These are phyloP conservation scores for Talaromyces sp. DNA, from an alignment of 2,329 filamentous ascomycete genomes.

Conservation along the genomic window DNA sequence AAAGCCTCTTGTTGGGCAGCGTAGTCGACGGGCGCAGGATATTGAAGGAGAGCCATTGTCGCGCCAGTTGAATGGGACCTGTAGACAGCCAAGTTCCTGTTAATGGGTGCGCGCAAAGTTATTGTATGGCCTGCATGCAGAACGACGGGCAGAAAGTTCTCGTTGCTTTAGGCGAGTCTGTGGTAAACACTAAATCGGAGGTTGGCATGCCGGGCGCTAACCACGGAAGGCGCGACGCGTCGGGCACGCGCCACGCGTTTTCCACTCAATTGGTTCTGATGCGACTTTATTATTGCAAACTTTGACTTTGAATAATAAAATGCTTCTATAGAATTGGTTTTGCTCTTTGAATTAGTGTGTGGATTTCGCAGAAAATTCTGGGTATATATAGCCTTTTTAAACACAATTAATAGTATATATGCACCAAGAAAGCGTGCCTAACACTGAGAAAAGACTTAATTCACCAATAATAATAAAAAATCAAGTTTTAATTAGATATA, in stretches of 20 bases:
- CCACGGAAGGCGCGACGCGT: constrained; percentile 19
- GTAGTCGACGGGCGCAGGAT: constrained; percentile 78
- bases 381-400: not conserved
- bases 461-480: not conserved
- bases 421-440: not conserved
- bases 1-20: constrained; percentile 74
- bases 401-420: not conserved
- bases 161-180: not conserved
- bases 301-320: not conserved
- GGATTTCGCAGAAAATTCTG: not conserved
- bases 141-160: constrained; percentile 4
- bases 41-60: constrained; percentile 80
- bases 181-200: constrained; percentile 10
- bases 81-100: not conserved
- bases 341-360: not conserved
- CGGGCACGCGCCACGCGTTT: constrained; percentile 22
- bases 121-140: constrained; percentile 10
- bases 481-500: not conserved
- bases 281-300: too few species aligned
- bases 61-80: constrained; percentile 18
- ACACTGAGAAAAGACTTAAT: not conserved
- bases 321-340: not conserved
- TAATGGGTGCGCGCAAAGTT: not conserved
- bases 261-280: constrained; percentile 10
- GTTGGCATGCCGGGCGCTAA: constrained; percentile 14